phyloP scores from a whole-genome alignment of 164 flowering plant species.

The Echeveria elegans region DNA sequence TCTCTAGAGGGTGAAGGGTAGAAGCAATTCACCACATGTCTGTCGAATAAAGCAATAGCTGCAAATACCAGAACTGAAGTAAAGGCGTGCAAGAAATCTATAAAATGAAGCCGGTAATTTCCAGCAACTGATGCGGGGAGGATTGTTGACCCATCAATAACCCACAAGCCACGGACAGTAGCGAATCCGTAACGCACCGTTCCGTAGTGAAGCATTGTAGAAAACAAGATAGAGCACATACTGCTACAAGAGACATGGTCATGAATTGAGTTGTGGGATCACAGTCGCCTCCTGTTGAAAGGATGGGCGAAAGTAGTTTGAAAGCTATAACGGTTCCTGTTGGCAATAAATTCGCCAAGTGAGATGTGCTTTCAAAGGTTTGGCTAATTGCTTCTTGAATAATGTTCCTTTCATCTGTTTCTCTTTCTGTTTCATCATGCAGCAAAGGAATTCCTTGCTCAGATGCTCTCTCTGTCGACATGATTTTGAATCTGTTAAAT shows the following conservation, averaged over 20 bases:
- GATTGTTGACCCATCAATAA: constrained; percentile 11
- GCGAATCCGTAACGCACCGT: constrained; percentile 20
- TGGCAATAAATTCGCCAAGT: constrained; percentile 21
- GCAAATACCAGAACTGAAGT: constrained; percentile 8
- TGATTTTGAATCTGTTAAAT: too few relatives aligned
- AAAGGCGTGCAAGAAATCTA: too few relatives aligned
- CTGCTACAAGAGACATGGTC: constrained; percentile 13
- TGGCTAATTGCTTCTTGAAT: constrained; percentile 19
- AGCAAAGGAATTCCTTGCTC: constrained; percentile 25
- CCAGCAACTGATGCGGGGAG: not conserved
- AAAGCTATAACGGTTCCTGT: constrained; percentile 21
- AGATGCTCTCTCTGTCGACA: not conserved
- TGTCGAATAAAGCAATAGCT: constrained; percentile 10
- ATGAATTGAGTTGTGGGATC: constrained; percentile 13
- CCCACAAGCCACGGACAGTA: constrained; percentile 19
- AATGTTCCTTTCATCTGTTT: constrained; percentile 19
- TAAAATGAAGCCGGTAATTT: too few relatives aligned
- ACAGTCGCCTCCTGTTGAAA: constrained; percentile 28
- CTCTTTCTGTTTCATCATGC: constrained; percentile 14
- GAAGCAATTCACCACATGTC: constrained; percentile 13
- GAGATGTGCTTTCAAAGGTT: constrained; percentile 14
- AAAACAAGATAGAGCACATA: constrained; percentile 15
- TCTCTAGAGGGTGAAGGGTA: too few relatives aligned
- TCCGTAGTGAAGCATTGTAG: constrained; percentile 23
- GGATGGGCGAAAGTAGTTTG: constrained; percentile 18